Conservation (phyloP, 805 yeast genomes). For the Kodamaea sagamina region DNA sequence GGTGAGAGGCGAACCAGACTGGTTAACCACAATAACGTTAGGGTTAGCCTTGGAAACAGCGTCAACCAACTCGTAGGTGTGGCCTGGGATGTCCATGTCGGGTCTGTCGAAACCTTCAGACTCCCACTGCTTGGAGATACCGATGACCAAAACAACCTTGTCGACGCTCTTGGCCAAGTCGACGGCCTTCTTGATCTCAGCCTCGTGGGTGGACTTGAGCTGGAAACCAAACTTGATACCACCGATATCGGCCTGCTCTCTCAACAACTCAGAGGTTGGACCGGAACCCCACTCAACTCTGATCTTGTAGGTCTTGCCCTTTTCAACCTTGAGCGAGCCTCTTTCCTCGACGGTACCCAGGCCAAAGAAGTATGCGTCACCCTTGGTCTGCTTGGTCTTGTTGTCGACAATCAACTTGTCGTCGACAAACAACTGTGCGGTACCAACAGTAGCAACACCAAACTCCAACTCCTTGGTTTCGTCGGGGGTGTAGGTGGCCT, state of each 20-base stretch:
- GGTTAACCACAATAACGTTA: constrained; percentile 55
- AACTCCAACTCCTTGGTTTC: constrained; percentile 50
- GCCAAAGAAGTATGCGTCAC: constrained; percentile 52
- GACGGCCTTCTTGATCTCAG: constrained; percentile 42
- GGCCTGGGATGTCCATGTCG: constrained; percentile 52
- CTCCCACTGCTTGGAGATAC: constrained; percentile 58
- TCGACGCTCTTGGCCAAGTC: constrained; percentile 52
- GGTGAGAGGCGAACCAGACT: constrained; percentile 63
- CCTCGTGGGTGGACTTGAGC: constrained; percentile 21
- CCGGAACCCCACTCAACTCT: constrained; percentile 54
- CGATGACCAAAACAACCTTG: constrained; percentile 53
- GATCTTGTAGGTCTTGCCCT: constrained; percentile 48
- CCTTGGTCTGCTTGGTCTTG: constrained; percentile 51
- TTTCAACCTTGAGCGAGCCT: constrained; percentile 38
- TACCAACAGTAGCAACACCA: constrained; percentile 55
- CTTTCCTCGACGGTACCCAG: constrained; percentile 55
- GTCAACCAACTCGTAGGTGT: constrained; percentile 45
- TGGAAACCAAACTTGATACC: constrained; percentile 30
- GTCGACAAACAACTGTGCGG: constrained; percentile 56
- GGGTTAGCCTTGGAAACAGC: constrained; percentile 50
- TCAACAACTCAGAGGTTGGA: constrained; percentile 33
- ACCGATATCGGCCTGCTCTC: constrained; percentile 22
- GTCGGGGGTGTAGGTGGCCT: constrained; percentile 48
- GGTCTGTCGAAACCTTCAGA: constrained; percentile 60
- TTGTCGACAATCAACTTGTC: constrained; percentile 57